Base-by-base conservation (phyloP, 345 rosid species). In the Chamaenerion angustifolium region DNA sequence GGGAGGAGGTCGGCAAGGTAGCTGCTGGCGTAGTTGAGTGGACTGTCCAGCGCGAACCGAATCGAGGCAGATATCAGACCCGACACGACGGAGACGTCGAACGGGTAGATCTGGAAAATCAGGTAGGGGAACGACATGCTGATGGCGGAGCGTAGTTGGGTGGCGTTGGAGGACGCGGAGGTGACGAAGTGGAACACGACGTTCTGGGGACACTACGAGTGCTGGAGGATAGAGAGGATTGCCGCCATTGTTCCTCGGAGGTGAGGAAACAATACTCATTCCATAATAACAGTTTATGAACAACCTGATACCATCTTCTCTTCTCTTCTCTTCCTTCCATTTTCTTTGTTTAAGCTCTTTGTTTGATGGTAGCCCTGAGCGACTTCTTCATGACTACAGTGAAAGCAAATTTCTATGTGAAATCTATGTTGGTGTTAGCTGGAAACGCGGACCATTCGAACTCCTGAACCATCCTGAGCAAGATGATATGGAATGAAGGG, bases 391-490 rank as follows among this genome's bases (percentile, higher is more conserved):
- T 81, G 7, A 83, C 88, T 19, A 86, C 94, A 15, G 98, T 74
- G 19, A 86, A 90, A 71, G 78, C 94, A 54, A 75, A 35, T 25
- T 79, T 85, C 0, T 77, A 86, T 23, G 73, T 58, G 52, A 83
- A 81, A 66, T 83, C 98, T 16, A 90, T n/a, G 54, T 73, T 65
- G 15, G 19, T 35, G 10, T 71, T 58, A 0, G 69, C 52, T 5
- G 84, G 88, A 63, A 69, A 65, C 0, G 76, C 74, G 5, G 43
- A 62, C 98, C 98, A 90, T 58, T 85, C 81, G 45, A 86, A 90
- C 60, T 85, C 95, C 14, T 86, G 98, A 23, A 90, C 88, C 98
- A 86, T 83, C 71, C 98, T 57, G n/a, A n/a, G n/a, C n/a, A n/a
- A n/a, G n/a, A n/a, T n/a, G n/a, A n/a, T n/a, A n/a, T n/a, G n/a